phyloP scores from a whole-genome alignment of 2,329 filamentous ascomycete species.

The Nakataea oryzae region DNA sequence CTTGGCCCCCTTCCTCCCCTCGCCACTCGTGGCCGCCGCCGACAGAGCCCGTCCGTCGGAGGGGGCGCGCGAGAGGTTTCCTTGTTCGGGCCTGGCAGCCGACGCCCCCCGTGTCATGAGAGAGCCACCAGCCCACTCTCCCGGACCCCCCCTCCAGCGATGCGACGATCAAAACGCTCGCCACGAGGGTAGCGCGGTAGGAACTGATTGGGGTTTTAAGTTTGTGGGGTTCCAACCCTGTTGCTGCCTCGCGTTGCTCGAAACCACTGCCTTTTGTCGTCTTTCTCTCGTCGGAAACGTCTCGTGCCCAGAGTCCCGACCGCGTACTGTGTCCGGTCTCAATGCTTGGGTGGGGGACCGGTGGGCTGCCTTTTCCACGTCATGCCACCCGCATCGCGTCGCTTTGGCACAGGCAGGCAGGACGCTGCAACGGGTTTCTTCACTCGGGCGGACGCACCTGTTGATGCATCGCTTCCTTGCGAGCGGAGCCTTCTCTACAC shows the following conservation, averaged over 20 bases:
- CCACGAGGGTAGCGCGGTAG: too few relatives aligned
- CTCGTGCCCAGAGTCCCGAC: background rate
- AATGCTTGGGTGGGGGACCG: too few relatives aligned
- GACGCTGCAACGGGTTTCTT: background rate
- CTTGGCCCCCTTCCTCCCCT: background rate
- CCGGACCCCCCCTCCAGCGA: background rate
- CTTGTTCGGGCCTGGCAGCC: too few relatives aligned
- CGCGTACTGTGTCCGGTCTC: too few relatives aligned
- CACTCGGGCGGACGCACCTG: background rate
- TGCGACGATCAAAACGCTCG: background rate
- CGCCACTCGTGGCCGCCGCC: too few relatives aligned
- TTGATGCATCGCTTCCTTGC: background rate
- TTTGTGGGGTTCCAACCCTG: background rate
- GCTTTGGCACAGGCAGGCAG: background rate
- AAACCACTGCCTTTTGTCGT: background rate
- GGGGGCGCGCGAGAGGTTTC: too few relatives aligned
- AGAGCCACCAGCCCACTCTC: too few relatives aligned
- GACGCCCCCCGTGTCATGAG: too few relatives aligned
- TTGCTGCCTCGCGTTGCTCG: background rate
- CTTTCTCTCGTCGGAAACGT: background rate
- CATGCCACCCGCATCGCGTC: background rate
- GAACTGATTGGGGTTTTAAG: background rate
- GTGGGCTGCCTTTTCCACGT: background rate
- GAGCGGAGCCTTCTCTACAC: background rate
- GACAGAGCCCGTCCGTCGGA: too few relatives aligned